Conservation (phyloP, 1,284 basidiomycete genomes). For the Microbotryomycetes sp. region DNA sequence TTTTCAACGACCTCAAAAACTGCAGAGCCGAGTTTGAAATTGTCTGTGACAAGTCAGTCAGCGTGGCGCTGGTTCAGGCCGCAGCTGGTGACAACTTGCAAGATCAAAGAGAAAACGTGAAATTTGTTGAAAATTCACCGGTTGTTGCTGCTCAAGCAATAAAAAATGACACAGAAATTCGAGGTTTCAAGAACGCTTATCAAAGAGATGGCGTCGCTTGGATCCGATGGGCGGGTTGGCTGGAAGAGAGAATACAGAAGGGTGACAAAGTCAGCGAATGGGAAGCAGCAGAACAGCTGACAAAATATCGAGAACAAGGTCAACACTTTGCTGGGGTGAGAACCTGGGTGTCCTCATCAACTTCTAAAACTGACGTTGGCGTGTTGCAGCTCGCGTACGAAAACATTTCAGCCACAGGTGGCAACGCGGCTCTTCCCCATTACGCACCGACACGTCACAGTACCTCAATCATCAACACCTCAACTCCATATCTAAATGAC, state of each 20-base stretch:
- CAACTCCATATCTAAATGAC: slow-evolving; percentile 76
- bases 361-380: slow-evolving; percentile 51
- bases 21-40: slow-evolving; percentile 3
- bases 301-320: slow-evolving; percentile 61
- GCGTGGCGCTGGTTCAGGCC: slow-evolving; percentile 65
- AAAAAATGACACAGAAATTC: slow-evolving; percentile 80
- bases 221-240: slow-evolving; percentile 82
- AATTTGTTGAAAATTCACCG: slow-evolving; percentile 55
- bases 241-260: slow-evolving; percentile 74
- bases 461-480: slow-evolving; percentile 65
- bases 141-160: slow-evolving; percentile 78
- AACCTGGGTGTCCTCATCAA: slow-evolving; percentile 38
- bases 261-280: slow-evolving; percentile 78
- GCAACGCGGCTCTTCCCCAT: slow-evolving; percentile 92
- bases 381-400: slow-evolving; percentile 64
- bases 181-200: slow-evolving; percentile 77
- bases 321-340: slow-evolving; percentile 58
- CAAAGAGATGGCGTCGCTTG: slow-evolving; percentile 86
- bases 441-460: slow-evolving; percentile 72
- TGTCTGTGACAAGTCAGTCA: slow-evolving; percentile 9
- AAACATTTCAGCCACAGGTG: slow-evolving; percentile 83
- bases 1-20: slow-evolving; percentile 47
- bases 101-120: slow-evolving; percentile 1
- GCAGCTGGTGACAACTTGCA: slow-evolving; percentile 55
- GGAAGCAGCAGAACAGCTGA: slow-evolving; percentile 77